Evolutionary conservation across 257 asterid genomes (phyloP).

Genomic region (Solanum habrochaites): DNA sequence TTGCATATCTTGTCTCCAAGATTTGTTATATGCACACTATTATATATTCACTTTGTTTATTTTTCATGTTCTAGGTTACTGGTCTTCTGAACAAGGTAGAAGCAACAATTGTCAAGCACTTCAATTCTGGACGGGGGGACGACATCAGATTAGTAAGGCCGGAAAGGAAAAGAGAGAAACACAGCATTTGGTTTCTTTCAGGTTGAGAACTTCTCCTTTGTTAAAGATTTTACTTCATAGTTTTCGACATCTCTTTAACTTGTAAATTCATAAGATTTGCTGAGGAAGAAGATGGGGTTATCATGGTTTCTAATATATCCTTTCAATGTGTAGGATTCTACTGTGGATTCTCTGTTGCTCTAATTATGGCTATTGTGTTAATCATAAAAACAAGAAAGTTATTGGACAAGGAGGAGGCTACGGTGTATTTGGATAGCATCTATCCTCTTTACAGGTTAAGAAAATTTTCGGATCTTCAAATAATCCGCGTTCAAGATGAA

Average conservation of each 20-base stretch:
- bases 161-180: slow-evolving; percentile 25
- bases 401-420: slow-evolving; percentile 23
- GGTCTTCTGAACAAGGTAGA: slow-evolving; percentile 47
- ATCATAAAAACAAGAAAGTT: slow-evolving; percentile 26
- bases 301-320: neutral
- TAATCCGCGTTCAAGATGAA: neutral
- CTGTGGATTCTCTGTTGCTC: slow-evolving; percentile 44
- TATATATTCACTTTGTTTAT: neutral
- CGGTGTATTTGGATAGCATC: slow-evolving; percentile 43
- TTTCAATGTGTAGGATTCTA: slow-evolving; percentile 29
- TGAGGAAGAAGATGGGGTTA: neutral
- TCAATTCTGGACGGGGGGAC: slow-evolving; percentile 37
- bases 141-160: slow-evolving; percentile 44
- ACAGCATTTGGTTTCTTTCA: slow-evolving; percentile 28
- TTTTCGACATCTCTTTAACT: neutral
- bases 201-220: slow-evolving; percentile 15
- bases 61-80: slow-evolving; percentile 19
- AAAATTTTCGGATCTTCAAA: neutral
- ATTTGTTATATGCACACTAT: neutral
- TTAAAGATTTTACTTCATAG: neutral
- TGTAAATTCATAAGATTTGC: neutral
- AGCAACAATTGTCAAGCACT: slow-evolving; percentile 39
- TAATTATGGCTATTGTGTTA: slow-evolving; percentile 27
- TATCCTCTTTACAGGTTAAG: slow-evolving; percentile 51
- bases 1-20: neutral